Evolutionary conservation across 345 rosid genomes (phyloP), one percentile per base, ranked within the genome.

Genomic region (Gossypium stocksii): DNA sequence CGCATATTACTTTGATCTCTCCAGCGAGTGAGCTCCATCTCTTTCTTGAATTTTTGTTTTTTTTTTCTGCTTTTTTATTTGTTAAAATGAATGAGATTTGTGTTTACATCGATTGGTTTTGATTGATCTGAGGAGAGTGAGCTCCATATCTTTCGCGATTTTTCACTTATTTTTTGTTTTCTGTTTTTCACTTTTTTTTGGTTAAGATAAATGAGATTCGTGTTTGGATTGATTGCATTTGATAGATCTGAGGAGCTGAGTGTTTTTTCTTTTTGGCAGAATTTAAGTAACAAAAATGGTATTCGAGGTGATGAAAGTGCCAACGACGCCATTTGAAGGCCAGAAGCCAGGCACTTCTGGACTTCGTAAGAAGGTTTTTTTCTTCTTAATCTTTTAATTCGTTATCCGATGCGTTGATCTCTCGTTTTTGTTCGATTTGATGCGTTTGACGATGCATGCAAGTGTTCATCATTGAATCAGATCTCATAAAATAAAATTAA

Each of bases 301-400:
- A 65, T 95, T 95, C 88, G 78, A 80, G 72, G 91, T 90, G 17
- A 83, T 90, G 22, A 78, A 73, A 56, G 91, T 93, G 45, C 77
- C 79, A 1, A 87, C 97, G 66, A 60, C 80, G 20, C 94, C 99
- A 15, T 71, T 89, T 77, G 97, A 89, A n/a, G 98, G 93, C 85
- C 99, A 95, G 89, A 95, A 95, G 80, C 97, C 98, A 1, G 99
- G 98, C 17, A 95, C 99, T 14, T 95, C 99, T 73, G 98, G 99
- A 58, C 99, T 95, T 76, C 98, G 98, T 78, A 95, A 95, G 91
- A 95, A 93, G 99, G 99, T 93, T 77, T 5, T 51, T 51, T 16
- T 16, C 17, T 51, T 51, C 2, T 51, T 5, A 34, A 34, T 34
- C 41, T 34, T 34, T 34, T 60, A 17, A 56, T 60, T 46, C 59